Conservation (phyloP, 306 rosid species). For the Quercus rubra region DNA sequence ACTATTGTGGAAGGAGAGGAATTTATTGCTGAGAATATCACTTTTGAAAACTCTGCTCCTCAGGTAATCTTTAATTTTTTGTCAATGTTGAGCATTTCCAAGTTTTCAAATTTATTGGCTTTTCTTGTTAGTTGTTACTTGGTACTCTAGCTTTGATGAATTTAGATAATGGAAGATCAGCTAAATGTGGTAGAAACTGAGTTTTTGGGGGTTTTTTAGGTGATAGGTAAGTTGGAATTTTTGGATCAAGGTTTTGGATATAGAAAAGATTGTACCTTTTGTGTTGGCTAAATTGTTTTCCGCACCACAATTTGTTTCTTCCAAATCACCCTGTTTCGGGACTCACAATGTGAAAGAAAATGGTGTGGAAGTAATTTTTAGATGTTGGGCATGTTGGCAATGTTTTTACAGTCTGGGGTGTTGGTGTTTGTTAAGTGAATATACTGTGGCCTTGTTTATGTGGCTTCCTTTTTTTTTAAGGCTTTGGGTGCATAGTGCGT, state of each 20-base stretch:
- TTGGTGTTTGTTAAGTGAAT: not conserved
- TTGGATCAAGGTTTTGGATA: not conserved
- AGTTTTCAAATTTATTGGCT: conserved; percentile 1
- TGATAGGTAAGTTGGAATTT: not conserved
- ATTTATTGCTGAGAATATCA: conserved; percentile 86
- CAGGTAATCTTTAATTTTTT: conserved; percentile 38
- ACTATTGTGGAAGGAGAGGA: conserved; percentile 89
- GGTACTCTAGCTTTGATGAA: conserved; percentile 3
- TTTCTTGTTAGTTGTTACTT: conserved; percentile 8
- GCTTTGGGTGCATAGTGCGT: not conserved
- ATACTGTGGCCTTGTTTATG: not conserved
- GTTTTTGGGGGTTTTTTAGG: not conserved
- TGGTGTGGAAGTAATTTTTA: not conserved
- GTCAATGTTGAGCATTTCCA: not conserved
- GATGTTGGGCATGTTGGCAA: not conserved
- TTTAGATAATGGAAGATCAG: not conserved
- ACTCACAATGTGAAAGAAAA: too few relatives aligned
- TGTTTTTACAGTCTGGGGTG: not conserved
- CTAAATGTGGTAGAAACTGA: not conserved
- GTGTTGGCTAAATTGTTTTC: not conserved
- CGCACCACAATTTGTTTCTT: too few relatives aligned
- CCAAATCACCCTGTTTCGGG: too few relatives aligned
- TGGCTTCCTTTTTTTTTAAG: not conserved
- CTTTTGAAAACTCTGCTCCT: conserved; percentile 86
- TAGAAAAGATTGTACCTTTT: not conserved